Evolutionary conservation across 1,139 yeast species (phyloP).

Genomic region (Yamadazyma triangularis): DNA sequence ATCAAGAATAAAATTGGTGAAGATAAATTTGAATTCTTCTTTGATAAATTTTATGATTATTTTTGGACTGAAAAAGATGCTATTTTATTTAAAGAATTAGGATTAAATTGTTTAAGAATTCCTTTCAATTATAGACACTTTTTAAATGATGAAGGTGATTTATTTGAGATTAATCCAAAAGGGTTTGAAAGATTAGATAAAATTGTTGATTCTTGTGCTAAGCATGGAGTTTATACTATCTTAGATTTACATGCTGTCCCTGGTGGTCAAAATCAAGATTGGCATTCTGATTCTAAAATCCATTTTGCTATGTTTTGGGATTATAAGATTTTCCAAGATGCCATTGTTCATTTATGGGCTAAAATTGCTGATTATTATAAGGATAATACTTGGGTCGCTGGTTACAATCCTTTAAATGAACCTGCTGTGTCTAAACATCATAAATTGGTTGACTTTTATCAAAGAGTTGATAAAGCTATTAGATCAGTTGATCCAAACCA

Average conservation of each 20-base stretch:
- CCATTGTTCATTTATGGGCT: slow-evolving; percentile 37
- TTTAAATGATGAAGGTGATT: slow-evolving; percentile 36
- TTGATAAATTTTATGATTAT: slow-evolving; percentile 43
- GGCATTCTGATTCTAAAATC: slow-evolving; percentile 43
- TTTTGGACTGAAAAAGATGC: slow-evolving; percentile 46
- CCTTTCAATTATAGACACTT: slow-evolving; percentile 47
- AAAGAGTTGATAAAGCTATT: slow-evolving; percentile 27
- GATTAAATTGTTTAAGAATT: slow-evolving; percentile 40
- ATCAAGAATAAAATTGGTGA: slow-evolving; percentile 30
- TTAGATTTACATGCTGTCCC: slow-evolving; percentile 44
- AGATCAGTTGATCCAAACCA: slow-evolving; percentile 41
- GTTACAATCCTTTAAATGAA: slow-evolving; percentile 46
- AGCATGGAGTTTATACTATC: slow-evolving; percentile 36
- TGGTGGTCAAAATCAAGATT: slow-evolving; percentile 48
- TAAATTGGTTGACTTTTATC: slow-evolving; percentile 33
- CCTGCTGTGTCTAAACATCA: slow-evolving; percentile 38
- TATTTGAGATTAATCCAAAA: slow-evolving; percentile 29
- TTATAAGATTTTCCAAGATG: slow-evolving; percentile 41
- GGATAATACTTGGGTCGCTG: slow-evolving; percentile 42
- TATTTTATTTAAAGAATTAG: slow-evolving; percentile 32
- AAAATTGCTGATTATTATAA: slow-evolving; percentile 37
- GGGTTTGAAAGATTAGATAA: slow-evolving; percentile 40
- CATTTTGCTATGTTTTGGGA: slow-evolving; percentile 44
- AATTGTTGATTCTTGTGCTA: slow-evolving; percentile 34
- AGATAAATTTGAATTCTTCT: slow-evolving; percentile 40